phyloP scores from a whole-genome alignment of 331 rosid species.

The Ulmus americana region DNA sequence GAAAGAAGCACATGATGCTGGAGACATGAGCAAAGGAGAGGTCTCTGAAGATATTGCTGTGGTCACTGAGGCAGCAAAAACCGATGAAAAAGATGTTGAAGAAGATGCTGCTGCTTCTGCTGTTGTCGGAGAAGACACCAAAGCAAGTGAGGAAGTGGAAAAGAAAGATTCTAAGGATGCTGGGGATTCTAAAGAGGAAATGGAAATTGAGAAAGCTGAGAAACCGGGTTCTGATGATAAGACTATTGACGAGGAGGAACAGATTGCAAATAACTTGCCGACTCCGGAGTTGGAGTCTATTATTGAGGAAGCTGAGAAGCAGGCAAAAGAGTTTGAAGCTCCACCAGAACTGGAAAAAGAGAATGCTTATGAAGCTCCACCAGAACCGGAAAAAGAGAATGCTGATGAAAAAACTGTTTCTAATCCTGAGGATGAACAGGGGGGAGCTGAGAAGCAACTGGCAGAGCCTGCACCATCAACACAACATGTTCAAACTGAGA shows the following conservation, averaged over 20 bases:
- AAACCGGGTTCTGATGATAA: background rate
- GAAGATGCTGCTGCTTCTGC: background rate
- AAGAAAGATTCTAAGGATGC: too few species aligned
- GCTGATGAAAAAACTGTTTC: conserved; percentile 6
- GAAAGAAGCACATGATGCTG: conserved; percentile 6
- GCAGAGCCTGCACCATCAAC: background rate
- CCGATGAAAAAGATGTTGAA: background rate
- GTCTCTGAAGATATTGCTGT: background rate
- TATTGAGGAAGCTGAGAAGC: conserved; percentile 2
- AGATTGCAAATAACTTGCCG: background rate
- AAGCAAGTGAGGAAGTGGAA: too few species aligned
- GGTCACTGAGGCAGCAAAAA: background rate
- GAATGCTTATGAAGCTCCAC: background rate
- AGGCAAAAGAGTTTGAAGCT: background rate
- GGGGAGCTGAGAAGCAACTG: background rate
- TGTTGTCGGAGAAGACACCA: too few species aligned
- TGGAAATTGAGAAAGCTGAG: background rate
- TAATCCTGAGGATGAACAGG: background rate
- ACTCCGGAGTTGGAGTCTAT: background rate
- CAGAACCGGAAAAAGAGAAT: background rate
- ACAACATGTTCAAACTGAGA: background rate
- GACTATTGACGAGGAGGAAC: conserved; percentile 3
- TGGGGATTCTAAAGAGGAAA: background rate
- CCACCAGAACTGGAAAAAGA: background rate
- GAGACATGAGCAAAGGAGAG: background rate